Percentiles rank a stretch among this genome's conserved stretches.
phyloP scores from a whole-genome alignment of 805 yeast genomes.

The Kodamaea hsintzibuensis region DNA sequence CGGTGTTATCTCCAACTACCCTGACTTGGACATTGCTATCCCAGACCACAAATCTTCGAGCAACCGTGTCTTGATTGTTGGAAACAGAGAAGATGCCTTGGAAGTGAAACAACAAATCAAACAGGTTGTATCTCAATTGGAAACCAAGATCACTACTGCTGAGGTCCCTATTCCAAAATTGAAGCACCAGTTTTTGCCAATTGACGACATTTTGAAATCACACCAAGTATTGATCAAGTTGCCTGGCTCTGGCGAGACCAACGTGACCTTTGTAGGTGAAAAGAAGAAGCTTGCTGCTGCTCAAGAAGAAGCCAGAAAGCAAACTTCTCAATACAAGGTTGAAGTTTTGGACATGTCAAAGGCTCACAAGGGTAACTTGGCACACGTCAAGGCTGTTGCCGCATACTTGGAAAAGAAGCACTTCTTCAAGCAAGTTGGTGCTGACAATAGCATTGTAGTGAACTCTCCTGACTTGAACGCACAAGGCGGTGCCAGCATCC shows the following conservation, averaged over 20 bases:
- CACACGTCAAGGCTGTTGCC: constrained; percentile 77
- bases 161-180: constrained; percentile 63
- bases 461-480: constrained; percentile 41
- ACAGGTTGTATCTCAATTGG: constrained; percentile 44
- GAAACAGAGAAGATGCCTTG: constrained; percentile 68
- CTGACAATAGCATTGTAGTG: constrained; percentile 35
- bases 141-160: constrained; percentile 48
- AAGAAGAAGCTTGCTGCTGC: constrained; percentile 58
- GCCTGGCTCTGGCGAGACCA: constrained; percentile 50
- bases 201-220: constrained; percentile 50
- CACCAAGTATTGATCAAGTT: constrained; percentile 58
- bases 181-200: constrained; percentile 69
- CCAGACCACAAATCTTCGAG: constrained; percentile 40
- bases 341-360: constrained; percentile 79
- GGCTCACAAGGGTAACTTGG: constrained; percentile 80
- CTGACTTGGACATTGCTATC: constrained; percentile 32
- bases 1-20: constrained; percentile 21
- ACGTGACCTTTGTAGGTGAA: constrained; percentile 66
- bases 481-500: constrained; percentile 43
- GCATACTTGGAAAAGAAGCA: constrained; percentile 60
- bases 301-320: constrained; percentile 56
- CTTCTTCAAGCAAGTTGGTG: constrained; percentile 43
- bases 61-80: constrained; percentile 53
- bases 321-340: constrained; percentile 59
- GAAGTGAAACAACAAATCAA: constrained; percentile 54